These are phyloP conservation scores for Themeda triandra DNA, from an alignment of 176 grass and related monocot genomes.

Conservation along the genomic window DNA sequence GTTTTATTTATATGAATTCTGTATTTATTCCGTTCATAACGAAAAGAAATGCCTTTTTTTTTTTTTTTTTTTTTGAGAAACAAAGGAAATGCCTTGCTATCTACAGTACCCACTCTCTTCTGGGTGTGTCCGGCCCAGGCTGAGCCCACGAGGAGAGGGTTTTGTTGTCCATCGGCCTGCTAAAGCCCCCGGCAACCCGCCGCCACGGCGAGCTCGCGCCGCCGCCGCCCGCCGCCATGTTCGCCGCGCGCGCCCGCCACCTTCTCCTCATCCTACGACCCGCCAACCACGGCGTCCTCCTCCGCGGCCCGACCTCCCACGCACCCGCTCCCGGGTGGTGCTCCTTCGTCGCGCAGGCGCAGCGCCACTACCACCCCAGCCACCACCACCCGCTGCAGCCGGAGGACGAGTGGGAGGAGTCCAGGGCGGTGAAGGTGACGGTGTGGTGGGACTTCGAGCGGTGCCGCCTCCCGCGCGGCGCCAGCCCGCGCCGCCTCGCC, in stretches of 20 bases:
- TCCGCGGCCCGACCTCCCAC: background rate
- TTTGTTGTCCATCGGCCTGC: too few species aligned
- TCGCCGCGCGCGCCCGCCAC: background rate
- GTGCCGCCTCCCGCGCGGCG: constrained; percentile 41
- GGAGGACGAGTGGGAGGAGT: constrained; percentile 33
- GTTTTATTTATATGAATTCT: too few species aligned
- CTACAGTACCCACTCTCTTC: too few species aligned
- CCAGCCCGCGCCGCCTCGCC: constrained; percentile 26
- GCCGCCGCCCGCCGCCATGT: constrained; percentile 4
- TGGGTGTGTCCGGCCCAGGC: background rate
- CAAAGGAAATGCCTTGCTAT: too few species aligned
- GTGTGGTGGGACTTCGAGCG: constrained; percentile 74
- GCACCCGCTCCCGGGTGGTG: background rate
- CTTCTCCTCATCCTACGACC: background rate
- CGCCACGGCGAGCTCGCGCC: background rate
- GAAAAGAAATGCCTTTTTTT: too few species aligned
- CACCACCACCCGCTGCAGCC: background rate
- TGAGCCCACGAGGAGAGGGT: background rate
- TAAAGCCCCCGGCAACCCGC: background rate
- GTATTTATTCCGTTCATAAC: too few species aligned
- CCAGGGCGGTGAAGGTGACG: constrained; percentile 51
- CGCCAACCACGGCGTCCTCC: background rate
- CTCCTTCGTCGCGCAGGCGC: background rate
- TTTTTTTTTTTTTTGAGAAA: too few species aligned
- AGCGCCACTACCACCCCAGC: background rate